A percentile compares a stretch with the other conserved stretches of the same genome.
phyloP scores from a whole-genome alignment of 2,329 filamentous ascomycete genomes.

The Fonsecaea pedrosoi region DNA sequence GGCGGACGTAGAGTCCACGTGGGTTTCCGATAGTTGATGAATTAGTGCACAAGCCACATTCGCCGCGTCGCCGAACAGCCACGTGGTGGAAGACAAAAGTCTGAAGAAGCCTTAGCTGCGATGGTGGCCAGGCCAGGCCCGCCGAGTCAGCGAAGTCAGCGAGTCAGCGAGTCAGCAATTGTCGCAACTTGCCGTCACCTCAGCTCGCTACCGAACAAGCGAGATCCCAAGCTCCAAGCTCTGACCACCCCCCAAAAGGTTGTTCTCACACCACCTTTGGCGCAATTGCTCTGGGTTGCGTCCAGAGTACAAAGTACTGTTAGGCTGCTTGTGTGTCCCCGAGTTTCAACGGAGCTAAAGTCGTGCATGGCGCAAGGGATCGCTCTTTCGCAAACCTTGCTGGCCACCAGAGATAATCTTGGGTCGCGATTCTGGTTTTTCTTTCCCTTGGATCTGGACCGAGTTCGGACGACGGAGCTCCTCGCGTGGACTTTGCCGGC shows the following conservation, averaged over 20 bases:
- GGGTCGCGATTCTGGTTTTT: background rate
- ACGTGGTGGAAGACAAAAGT: slow-evolving; percentile 8
- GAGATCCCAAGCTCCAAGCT: slow-evolving; percentile 12
- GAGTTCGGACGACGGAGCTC: background rate
- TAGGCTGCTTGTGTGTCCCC: background rate
- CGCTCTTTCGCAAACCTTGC: background rate
- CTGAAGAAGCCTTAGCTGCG: slow-evolving; percentile 6
- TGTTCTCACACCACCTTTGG: slow-evolving; percentile 11
- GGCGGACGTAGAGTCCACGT: slow-evolving; percentile 11
- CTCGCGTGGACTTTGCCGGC: background rate
- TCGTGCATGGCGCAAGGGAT: slow-evolving; percentile 4
- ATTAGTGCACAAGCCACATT: slow-evolving; percentile 18
- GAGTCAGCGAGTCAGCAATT: background rate
- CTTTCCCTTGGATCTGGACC: background rate
- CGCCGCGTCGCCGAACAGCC: slow-evolving; percentile 13
- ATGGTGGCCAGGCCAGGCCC: slow-evolving; percentile 1
- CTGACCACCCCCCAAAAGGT: slow-evolving; percentile 12
- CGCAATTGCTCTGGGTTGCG: background rate
- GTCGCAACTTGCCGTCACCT: background rate
- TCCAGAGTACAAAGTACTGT: no score
- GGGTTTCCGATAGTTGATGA: slow-evolving; percentile 7
- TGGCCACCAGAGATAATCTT: background rate
- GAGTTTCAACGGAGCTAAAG: background rate
- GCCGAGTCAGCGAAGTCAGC: slow-evolving; percentile 14
- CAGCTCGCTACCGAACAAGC: slow-evolving; percentile 8